phyloP scores from a whole-genome alignment of 768 basidiomycete species.

The Trametes punicea region DNA sequence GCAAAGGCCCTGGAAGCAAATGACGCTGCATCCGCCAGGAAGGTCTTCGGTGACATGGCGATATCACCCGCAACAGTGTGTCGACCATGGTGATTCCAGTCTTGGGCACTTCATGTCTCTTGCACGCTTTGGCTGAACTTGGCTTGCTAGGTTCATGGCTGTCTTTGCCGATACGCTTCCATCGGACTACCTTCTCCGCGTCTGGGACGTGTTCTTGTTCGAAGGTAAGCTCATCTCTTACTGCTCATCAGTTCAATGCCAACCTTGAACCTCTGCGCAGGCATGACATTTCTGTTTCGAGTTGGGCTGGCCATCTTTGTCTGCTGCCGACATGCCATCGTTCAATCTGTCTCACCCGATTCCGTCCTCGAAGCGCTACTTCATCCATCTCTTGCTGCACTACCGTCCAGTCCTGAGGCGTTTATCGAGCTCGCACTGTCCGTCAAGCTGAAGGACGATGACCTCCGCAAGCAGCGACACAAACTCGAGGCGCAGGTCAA shows the following conservation, averaged over 20 bases:
- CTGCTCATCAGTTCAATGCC: neutral
- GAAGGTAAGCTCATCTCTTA: slow-evolving; percentile 52
- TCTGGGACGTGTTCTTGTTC: slow-evolving; percentile 82
- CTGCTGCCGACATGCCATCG: slow-evolving; percentile 55
- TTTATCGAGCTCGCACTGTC: slow-evolving; percentile 60
- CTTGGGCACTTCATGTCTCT: neutral
- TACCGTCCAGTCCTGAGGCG: slow-evolving; percentile 59
- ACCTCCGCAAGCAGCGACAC: slow-evolving; percentile 66
- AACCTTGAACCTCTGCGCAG: slow-evolving; percentile 34
- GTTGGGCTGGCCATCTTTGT: slow-evolving; percentile 63
- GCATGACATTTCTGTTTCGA: slow-evolving; percentile 71
- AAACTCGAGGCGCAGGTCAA: slow-evolving; percentile 77
- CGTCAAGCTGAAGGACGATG: slow-evolving; percentile 76
- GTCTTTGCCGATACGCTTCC: slow-evolving; percentile 70
- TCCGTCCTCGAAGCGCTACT: slow-evolving; percentile 46
- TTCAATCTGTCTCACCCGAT: slow-evolving; percentile 48
- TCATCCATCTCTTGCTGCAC: slow-evolving; percentile 47
- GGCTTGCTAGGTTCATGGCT: slow-evolving; percentile 57
- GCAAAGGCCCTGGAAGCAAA: slow-evolving; percentile 62
- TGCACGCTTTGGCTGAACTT: neutral
- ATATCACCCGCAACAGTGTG: slow-evolving; percentile 58
- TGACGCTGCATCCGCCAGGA: slow-evolving; percentile 60
- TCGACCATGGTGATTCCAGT: slow-evolving; percentile 52
- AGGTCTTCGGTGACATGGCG: slow-evolving; percentile 61
- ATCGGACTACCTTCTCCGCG: slow-evolving; percentile 58